Evolutionary conservation across 2,329 filamentous ascomycete species (phyloP).

Genomic region (Aspergillus costaricaensis): DNA sequence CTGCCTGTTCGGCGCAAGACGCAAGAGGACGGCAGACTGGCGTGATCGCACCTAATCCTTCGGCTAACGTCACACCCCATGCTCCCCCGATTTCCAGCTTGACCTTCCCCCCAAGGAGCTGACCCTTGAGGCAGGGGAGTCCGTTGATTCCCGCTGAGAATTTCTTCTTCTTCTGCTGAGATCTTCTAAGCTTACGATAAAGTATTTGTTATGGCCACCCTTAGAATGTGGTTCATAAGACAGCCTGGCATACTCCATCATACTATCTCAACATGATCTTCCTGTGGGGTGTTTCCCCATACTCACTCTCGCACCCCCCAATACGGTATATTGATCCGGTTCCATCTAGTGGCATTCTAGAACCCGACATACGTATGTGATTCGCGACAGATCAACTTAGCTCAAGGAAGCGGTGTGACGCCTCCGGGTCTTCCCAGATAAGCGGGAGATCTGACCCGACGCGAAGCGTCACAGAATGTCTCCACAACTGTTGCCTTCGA

Average conservation of each 20-base stretch:
- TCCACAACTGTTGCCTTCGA: background rate
- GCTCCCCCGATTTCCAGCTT: background rate
- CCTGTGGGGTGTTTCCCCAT: background rate
- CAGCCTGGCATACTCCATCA: background rate
- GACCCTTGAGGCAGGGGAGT: no score
- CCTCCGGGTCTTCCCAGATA: background rate
- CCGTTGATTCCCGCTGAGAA: background rate
- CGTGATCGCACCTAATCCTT: conserved; percentile 31
- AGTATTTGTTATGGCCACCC: no score
- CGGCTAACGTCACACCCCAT: background rate
- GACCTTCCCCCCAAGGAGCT: no score
- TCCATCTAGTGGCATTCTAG: background rate
- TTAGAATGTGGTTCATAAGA: background rate
- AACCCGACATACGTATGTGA: background rate
- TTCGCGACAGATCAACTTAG: background rate
- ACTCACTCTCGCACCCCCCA: background rate
- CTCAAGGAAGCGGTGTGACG: conserved; percentile 1
- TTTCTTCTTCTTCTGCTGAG: no score
- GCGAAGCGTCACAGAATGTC: background rate
- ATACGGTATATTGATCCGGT: background rate
- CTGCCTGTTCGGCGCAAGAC: conserved; percentile 6
- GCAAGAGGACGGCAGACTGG: conserved; percentile 28
- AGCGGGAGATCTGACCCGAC: background rate
- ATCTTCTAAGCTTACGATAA: background rate
- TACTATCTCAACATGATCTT: no score